phyloP scores from a whole-genome alignment of 345 rosid species.

The Raphanus raphanistrum region DNA sequence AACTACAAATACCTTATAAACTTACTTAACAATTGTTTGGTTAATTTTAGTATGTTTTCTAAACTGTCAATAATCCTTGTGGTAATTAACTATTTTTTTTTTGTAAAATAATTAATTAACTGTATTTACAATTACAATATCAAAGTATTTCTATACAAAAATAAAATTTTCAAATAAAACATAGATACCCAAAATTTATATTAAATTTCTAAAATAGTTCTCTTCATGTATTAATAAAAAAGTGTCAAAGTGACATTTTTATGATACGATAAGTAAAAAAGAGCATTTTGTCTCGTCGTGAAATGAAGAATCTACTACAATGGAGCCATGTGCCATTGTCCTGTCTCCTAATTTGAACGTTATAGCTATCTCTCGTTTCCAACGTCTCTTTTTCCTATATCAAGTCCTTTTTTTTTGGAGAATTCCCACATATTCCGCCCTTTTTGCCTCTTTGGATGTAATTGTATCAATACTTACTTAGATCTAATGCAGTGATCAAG shows the following conservation, averaged over 20 bases:
- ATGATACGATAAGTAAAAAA: background rate
- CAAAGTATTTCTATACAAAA: background rate
- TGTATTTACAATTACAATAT: background rate
- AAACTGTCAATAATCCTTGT: no score
- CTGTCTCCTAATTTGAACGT: constrained; percentile 27
- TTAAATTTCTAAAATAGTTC: background rate
- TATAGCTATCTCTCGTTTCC: background rate
- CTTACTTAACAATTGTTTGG: background rate
- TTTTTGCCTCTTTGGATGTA: constrained; percentile 6
- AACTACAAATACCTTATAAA: no score
- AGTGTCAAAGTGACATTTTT: background rate
- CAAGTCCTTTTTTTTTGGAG: constrained; percentile 4
- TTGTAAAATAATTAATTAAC: no score
- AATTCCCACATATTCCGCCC: constrained; percentile 20
- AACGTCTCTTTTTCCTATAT: constrained; percentile 36
- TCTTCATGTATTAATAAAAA: background rate
- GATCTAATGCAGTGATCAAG: background rate
- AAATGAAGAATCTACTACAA: constrained; percentile 7
- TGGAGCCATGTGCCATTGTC: constrained; percentile 30
- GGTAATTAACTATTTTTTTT: background rate
- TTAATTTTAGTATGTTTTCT: background rate
- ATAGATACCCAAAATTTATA: background rate
- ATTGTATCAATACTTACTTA: background rate
- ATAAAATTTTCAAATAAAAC: background rate
- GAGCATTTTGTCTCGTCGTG: background rate